Conservation (phyloP, 352 stramenopile species). For the Salisapilia sapeloensis region DNA sequence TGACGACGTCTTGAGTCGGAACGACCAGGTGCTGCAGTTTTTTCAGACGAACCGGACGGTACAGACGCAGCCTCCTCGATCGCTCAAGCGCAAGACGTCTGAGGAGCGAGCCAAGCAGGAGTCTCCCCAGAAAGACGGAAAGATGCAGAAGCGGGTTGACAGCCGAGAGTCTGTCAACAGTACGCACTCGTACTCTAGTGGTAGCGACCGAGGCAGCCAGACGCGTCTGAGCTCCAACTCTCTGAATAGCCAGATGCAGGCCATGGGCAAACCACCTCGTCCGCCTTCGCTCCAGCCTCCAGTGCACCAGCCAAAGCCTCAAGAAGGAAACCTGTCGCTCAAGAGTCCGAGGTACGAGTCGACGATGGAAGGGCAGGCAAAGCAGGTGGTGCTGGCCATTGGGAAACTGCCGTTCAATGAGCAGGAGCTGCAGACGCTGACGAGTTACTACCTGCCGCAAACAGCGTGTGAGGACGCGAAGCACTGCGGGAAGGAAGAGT, state of each 20-base stretch:
- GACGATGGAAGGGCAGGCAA: conserved; percentile 53
- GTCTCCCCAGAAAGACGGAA: conserved; percentile 4
- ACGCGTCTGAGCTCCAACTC: conserved; percentile 12
- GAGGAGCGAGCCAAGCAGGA: conserved; percentile 7
- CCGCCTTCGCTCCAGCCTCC: conserved; percentile 8
- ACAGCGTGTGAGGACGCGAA: conserved; percentile 5
- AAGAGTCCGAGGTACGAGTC: conserved; percentile 57
- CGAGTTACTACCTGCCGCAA: conserved; percentile 30
- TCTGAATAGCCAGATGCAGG: not conserved
- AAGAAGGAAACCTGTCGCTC: conserved; percentile 30
- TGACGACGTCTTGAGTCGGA: conserved; percentile 24
- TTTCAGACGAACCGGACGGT: conserved; percentile 16
- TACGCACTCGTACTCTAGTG: conserved; percentile 4
- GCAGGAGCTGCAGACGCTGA: conserved; percentile 40
- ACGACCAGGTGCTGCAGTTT: conserved; percentile 35
- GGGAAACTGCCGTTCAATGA: conserved; percentile 39
- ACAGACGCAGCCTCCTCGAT: conserved; percentile 4
- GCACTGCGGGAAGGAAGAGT: conserved; percentile 9
- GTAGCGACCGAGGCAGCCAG: conserved; percentile 3
- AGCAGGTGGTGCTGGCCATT: conserved; percentile 47
- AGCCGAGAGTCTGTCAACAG: conserved; percentile 5
- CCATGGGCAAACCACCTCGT: not conserved
- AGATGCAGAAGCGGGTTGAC: conserved; percentile 5
- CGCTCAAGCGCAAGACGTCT: conserved; percentile 33
- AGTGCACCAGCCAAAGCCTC: conserved; percentile 9